Base-by-base conservation (phyloP, 2,329 filamentous ascomycete species). In the Colletotrichum sp. region DNA sequence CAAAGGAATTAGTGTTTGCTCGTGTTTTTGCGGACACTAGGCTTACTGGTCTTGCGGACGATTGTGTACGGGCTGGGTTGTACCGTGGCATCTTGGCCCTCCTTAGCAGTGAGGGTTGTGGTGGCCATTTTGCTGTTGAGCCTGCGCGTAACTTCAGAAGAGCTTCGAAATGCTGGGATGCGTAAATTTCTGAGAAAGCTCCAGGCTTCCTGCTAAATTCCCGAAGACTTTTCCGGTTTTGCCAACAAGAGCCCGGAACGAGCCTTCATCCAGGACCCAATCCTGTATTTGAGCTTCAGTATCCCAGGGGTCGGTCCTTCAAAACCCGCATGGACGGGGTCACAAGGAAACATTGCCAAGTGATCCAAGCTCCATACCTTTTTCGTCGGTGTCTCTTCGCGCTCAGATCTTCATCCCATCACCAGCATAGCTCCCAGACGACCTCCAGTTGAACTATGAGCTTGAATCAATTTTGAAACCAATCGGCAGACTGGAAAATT, bases 11-110 rank as follows among this genome's bases (percentile, higher is more conserved):
- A 62, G 59, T 21, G 1, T 27, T 31, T n/a, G 21, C 59, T 27
- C 3, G 4, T 6, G 1, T 0, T 15, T 36, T 55, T 34, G 12
- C 8, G 18, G 15, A 27, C 0, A 16, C 16, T 24, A 27, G 18
- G 16, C 66, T 68, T 33, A 68, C 66, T 68, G 18, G 66, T 34
- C 31, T 68, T 61, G 54, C 66, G 66, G 21, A 68, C 66, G 8
- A 68, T 34, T 2, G 66, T 68, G 55, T 68, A 68, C 18, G 43
- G 24, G 4, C 15, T 47, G 18, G n/a, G 21, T 1, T 34, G 54
- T 24, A 43, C 29, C 0, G 18, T 1, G 11, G 2, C 33, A 36
- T 55, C 24, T 24, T 67, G 33, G 8, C 21, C 34, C 18, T 67
- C 65, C 8, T 67, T 67, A 1, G 18, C 27, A 11, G 34, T 43